Percentiles rank a stretch among this genome's conserved stretches.
Evolutionary conservation across 345 rosid species (phyloP).

Genomic region (Garcia nutans): DNA sequence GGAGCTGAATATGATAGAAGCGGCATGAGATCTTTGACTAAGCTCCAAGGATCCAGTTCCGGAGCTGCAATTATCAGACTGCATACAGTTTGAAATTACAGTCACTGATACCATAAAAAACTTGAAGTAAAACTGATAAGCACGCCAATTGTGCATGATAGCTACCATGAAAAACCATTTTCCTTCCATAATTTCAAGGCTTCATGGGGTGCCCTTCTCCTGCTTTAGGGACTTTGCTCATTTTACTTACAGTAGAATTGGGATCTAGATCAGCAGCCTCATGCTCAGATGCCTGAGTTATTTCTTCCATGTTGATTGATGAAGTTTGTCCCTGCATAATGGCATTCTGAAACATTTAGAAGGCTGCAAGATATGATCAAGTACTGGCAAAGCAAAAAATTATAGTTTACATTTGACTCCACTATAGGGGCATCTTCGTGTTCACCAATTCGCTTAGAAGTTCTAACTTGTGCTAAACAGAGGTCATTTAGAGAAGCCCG

Average conservation of each 20-base stretch:
- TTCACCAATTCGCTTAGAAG: conserved; percentile 23
- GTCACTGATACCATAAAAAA: background rate
- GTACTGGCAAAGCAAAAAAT: conserved; percentile 5
- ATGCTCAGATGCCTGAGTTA: conserved; percentile 39
- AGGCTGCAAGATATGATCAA: background rate
- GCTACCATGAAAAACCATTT: conserved; percentile 85
- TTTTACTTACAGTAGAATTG: conserved; percentile 29
- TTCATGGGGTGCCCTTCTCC: conserved; percentile 77
- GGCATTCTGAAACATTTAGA: conserved; percentile 15
- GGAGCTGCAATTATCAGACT: conserved; percentile 88
- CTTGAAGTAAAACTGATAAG: background rate
- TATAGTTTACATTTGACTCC: conserved; percentile 44
- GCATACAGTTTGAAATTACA: conserved; percentile 28
- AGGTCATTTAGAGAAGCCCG: conserved; percentile 63
- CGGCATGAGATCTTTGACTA: conserved; percentile 68
- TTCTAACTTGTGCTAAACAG: conserved; percentile 31
- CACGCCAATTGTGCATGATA: conserved; percentile 16
- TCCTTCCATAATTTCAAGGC: conserved; percentile 61
- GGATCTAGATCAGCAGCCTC: conserved; percentile 28
- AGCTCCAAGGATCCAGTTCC: conserved; percentile 71
- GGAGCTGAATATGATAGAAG: conserved; percentile 81
- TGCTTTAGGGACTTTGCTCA: conserved; percentile 57
- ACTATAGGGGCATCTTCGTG: conserved; percentile 27
- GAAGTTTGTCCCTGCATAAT: conserved; percentile 45
- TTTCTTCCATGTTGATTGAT: conserved; percentile 39